Percentiles rank a stretch among this genome's conserved stretches.
These are phyloP conservation scores for Sclerotinia minor DNA, from an alignment of 2,329 filamentous ascomycete genomes.

Conservation along the genomic window DNA sequence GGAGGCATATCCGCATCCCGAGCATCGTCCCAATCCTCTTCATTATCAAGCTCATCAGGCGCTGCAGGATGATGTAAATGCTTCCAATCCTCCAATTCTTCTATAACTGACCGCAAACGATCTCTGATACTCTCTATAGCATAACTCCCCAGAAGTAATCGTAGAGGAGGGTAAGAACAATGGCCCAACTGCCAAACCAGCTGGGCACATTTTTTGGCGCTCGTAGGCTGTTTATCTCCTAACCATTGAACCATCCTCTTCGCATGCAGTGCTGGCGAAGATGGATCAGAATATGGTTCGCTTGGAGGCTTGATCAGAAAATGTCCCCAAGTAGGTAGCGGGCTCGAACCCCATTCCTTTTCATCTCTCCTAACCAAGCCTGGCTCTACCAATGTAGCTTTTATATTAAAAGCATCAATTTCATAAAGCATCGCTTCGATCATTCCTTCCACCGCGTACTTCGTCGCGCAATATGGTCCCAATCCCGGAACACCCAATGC, in stretches of 20 bases:
- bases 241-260: conserved; percentile 93
- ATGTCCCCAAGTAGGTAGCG: conserved; percentile 82
- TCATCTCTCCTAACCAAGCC: conserved; percentile 88
- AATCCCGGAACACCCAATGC: conserved; percentile 91
- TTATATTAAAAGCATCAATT: conserved; percentile 87
- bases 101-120: conserved; percentile 82
- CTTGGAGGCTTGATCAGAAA: conserved; percentile 87
- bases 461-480: conserved; percentile 93
- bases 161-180: conserved; percentile 87
- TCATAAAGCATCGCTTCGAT: conserved; percentile 98
- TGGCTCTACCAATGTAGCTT: conserved; percentile 89
- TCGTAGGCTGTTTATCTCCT: conserved; percentile 87
- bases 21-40: conserved; percentile 28
- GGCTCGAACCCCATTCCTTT: conserved; percentile 52
- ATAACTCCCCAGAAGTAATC: conserved; percentile 86
- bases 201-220: conserved; percentile 88
- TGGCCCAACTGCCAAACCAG: conserved; percentile 93
- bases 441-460: conserved; percentile 93
- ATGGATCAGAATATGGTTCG: conserved; percentile 74
- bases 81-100: conserved; percentile 94
- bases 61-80: conserved; percentile 68
- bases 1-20: not conserved
- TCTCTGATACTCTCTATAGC: conserved; percentile 96
- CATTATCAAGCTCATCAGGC: conserved; percentile 42
- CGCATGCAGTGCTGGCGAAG: conserved; percentile 83